These are phyloP conservation scores for Aegilops speltoides DNA, from an alignment of 176 grass and related monocot species.

Conservation along the genomic window DNA sequence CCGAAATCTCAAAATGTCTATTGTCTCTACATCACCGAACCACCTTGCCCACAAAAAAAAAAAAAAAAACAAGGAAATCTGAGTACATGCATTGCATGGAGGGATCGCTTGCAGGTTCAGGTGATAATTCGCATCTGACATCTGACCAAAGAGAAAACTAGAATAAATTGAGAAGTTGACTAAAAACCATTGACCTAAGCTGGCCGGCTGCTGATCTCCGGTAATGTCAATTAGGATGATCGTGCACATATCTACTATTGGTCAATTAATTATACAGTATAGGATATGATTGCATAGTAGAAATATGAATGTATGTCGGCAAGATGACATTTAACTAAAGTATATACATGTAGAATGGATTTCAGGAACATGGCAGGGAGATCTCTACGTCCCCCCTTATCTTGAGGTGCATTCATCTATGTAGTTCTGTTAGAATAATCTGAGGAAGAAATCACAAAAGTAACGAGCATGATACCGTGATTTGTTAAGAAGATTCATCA, in stretches of 20 bases:
- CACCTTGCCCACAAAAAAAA: not conserved
- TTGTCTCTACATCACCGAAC: not conserved
- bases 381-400: not conserved
- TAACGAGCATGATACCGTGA: too few relatives aligned
- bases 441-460: too few relatives aligned
- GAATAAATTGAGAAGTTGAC: not conserved
- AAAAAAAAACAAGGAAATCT: not conserved
- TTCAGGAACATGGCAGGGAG: not conserved
- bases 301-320: not conserved
- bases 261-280: not conserved
- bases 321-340: not conserved
- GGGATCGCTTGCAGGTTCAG: not conserved
- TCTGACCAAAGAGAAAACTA: not conserved
- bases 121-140: not conserved
- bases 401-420: slow-evolving; percentile 7
- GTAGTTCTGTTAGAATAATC: not conserved
- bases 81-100: not conserved
- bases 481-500: too few relatives aligned
- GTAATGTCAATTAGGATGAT: not conserved
- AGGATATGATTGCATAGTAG: not conserved
- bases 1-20: not conserved
- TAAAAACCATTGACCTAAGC: not conserved
- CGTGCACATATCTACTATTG: not conserved
- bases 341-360: not conserved
- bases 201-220: not conserved